Percentiles rank a stretch among this genome's conserved stretches.
These are phyloP conservation scores for Cryptosporidium canis DNA, from an alignment of 169 alveolate species.

Conservation along the genomic window DNA sequence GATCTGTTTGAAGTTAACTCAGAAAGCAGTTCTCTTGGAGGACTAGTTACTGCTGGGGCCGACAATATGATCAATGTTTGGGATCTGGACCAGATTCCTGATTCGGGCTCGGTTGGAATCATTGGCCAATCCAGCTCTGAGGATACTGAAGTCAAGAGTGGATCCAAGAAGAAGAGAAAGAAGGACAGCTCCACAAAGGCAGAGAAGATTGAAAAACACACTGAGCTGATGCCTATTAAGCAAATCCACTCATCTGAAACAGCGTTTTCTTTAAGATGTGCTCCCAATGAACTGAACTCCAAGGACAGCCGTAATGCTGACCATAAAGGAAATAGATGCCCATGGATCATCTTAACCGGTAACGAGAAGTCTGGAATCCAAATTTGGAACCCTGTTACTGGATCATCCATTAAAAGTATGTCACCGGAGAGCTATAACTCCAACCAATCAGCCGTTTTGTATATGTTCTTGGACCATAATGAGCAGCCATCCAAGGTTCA, in stretches of 20 bases:
- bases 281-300: neutral
- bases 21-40: slow-evolving; percentile 22
- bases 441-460: slow-evolving; percentile 27
- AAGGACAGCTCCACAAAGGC: neutral
- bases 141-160: neutral
- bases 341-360: slow-evolving; percentile 50
- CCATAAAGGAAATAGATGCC: slow-evolving; percentile 14
- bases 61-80: slow-evolving; percentile 69
- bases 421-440: neutral
- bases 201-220: neutral
- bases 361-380: slow-evolving; percentile 58
- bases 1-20: slow-evolving; percentile 27
- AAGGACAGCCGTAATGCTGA: neutral
- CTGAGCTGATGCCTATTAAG: slow-evolving; percentile 28
- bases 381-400: slow-evolving; percentile 52
- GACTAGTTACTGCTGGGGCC: slow-evolving; percentile 48
- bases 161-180: slow-evolving; percentile 34
- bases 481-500: neutral
- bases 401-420: neutral
- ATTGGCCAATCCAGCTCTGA: neutral
- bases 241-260: slow-evolving; percentile 62
- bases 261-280: slow-evolving; percentile 39
- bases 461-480: slow-evolving; percentile 22
- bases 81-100: slow-evolving; percentile 42
- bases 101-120: slow-evolving; percentile 21